Evolutionary conservation across 2,329 filamentous ascomycete genomes (phyloP).

Genomic region (Alternaria triticimaculans): DNA sequence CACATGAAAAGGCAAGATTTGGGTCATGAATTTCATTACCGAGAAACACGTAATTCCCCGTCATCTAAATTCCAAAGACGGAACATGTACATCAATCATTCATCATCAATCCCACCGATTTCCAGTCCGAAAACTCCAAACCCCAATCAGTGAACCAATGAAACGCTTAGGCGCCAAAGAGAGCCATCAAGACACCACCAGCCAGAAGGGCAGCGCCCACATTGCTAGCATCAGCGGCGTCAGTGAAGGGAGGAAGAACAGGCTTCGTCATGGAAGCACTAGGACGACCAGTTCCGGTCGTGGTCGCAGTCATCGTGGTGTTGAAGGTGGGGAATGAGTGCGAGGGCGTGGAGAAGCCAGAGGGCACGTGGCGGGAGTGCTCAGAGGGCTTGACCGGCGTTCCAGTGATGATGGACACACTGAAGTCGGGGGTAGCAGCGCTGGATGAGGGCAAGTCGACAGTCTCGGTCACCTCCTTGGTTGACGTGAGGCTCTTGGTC

Average conservation of each 20-base stretch:
- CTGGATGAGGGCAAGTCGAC: not conserved
- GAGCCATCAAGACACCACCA: conserved; percentile 3
- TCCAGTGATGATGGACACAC: not conserved
- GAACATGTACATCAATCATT: not conserved
- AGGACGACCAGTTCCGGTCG: not conserved
- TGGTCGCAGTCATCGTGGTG: not conserved
- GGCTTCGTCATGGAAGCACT: conserved; percentile 2
- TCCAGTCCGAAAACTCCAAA: not conserved
- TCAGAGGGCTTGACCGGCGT: not conserved
- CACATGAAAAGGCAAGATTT: not conserved
- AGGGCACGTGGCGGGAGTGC: not conserved
- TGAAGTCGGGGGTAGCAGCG: not conserved
- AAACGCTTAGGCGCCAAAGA: conserved; percentile 7
- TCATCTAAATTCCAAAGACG: not conserved
- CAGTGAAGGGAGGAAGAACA: not conserved
- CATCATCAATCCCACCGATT: not conserved
- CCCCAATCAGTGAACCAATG: not conserved
- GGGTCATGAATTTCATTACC: not conserved
- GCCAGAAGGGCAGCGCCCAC: conserved; percentile 5
- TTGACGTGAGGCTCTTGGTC: not conserved
- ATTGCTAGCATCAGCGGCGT: conserved; percentile 6
- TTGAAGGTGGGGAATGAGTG: not conserved
- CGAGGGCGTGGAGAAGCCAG: not conserved
- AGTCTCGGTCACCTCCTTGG: not conserved
- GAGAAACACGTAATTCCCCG: not conserved